phyloP scores from a whole-genome alignment of 1,139 yeast genomes.

The Saccharomyces hybrid region DNA sequence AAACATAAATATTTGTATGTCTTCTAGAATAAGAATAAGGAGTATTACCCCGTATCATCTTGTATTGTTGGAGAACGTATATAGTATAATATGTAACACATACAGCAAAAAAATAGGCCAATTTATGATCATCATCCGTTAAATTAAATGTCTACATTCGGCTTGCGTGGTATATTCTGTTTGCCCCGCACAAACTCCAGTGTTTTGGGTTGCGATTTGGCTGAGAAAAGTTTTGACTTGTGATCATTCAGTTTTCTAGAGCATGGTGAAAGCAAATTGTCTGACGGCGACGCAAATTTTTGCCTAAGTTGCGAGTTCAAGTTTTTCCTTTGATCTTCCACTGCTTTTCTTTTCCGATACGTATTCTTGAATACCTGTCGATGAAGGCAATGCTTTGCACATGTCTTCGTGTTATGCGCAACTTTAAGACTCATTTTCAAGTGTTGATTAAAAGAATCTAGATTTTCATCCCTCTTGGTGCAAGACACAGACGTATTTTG shows the following conservation, averaged over 20 bases:
- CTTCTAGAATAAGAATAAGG: background rate
- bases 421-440: background rate
- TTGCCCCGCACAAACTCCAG: constrained; percentile 16
- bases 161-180: background rate
- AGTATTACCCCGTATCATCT: background rate
- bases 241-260: constrained; percentile 47
- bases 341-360: background rate
- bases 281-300: constrained; percentile 50
- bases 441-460: background rate
- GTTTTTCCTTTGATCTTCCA: constrained; percentile 8
- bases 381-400: background rate
- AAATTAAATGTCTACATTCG: background rate
- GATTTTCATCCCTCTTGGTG: background rate
- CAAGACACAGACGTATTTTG: background rate
- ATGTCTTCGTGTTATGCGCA: background rate
- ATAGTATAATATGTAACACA: background rate
- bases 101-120: background rate
- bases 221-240: constrained; percentile 29
- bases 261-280: constrained; percentile 50
- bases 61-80: background rate
- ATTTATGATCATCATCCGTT: background rate
- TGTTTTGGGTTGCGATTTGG: constrained; percentile 28
- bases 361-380: background rate
- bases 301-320: constrained; percentile 11
- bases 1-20: background rate